Base-by-base conservation (phyloP, 2,329 filamentous ascomycete genomes). In the Apiospora aurea region DNA sequence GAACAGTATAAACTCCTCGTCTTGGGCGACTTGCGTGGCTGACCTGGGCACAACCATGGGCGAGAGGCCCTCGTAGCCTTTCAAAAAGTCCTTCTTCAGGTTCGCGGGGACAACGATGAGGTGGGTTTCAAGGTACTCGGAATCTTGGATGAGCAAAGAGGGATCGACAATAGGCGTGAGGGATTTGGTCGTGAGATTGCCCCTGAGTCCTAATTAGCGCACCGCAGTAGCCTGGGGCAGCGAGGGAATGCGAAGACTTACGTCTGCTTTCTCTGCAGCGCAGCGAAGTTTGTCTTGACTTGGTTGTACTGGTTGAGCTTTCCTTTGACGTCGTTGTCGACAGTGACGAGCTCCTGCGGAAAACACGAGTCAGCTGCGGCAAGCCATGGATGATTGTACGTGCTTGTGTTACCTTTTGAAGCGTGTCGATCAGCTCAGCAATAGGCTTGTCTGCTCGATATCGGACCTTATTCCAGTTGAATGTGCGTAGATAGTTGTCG, bases 381-480 rank as follows among this genome's bases (percentile, higher is more conserved):
- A 64, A n/a, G 34, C 34, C 18, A 41, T 64, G 21, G 34, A 6
- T 38, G 34, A 41, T n/a, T 13, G 34, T 34, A 41, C n/a, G 43
- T 49, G 47, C 29, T 34, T 24, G 29, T 24, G 18, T 18, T 78
- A 94, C 94, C 90, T 97, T 98, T 80, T 97, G 94, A 72, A 99
- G 85, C 53, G 91, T 92, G 81, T 95, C 93, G 77, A 98, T 92
- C 73, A 98, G 87, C 80, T 98, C 96, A 71, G 91, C 89, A 73
- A 99, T 89, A 69, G 96, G 90, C 82, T 96, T 97, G 83, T 99
- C 96, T 74, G 94, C 92, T 78, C 96, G 92, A 83, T 98, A 99
- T 81, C 97, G 96, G 83, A 97, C 94, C 83, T 96, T 98, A 85
- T 98, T 98, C 96, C 96, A 99, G 76, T 90, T 89, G 83, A 98